Evolutionary conservation across 2,329 filamentous ascomycete genomes (phyloP), one percentile per base, ranked within the genome.

Genomic region (Aureobasidium leucospermi): DNA sequence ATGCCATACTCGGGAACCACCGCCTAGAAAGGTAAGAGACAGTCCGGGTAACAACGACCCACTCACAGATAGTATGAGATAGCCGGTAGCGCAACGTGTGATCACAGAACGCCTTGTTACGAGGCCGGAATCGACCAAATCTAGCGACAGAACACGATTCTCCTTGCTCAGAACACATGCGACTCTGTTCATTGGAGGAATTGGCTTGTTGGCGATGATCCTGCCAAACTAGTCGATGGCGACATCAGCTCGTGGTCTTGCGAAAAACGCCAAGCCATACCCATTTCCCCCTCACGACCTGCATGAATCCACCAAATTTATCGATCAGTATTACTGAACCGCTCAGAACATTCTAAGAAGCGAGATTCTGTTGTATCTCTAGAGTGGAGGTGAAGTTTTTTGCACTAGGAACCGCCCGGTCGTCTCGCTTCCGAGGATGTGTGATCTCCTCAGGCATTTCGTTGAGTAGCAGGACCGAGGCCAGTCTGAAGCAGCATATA

Each of bases 241-340:
- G 52, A 46, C 52, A 56, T 56, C 39, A n/a, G 31, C 19, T n/a
- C 11, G n/a, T 23, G n/a, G 13, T 19, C 42, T 43, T 43, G 42
- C 52, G 52, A 56, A 45, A 45, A 16, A 9, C 41, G 52, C 52
- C 52, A 56, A 56, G 52, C 52, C 52, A 45, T 46, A 56, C 29
- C 39, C 23, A 23, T 23, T 29, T 16, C 36, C 52, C 38, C 51
- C 52, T 46, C 52, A 56, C 29, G 10, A 46, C 28, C 28, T n/a
- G 19, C 42, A 23, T n/a, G 7, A 34, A 13, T n/a, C 41, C 16
- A 56, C 52, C 41, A 38, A 56, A 36, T 38, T 11, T 23, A 42
- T n/a, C 6, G 38, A 34, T 15, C 4, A 15, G 9, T 19, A 13
- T 23, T 32, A n/a, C 23, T 23, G 41, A 38, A 38, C 41, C 45